Evolutionary conservation across 2,329 filamentous ascomycete species (phyloP).

Genomic region (Alternaria solani): DNA sequence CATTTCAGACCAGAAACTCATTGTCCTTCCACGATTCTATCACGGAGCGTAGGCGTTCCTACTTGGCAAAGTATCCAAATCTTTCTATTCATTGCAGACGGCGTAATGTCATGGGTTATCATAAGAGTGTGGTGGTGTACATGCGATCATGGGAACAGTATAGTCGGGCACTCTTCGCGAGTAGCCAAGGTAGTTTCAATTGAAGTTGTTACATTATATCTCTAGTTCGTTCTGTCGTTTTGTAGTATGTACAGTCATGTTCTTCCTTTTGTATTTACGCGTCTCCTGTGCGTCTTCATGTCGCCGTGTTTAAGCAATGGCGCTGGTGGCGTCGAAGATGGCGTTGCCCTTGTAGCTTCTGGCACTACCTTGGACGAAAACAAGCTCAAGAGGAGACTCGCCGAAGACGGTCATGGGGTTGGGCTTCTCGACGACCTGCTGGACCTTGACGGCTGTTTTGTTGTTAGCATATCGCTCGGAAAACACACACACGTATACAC

Average conservation of each 20-base stretch:
- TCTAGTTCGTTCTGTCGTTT: neutral
- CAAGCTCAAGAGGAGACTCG: constrained; percentile 2
- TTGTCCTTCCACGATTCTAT: neutral
- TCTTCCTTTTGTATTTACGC: neutral
- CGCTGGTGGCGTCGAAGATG: constrained; percentile 16
- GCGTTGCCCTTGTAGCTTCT: constrained; percentile 1
- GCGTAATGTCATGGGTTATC: neutral
- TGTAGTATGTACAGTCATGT: neutral
- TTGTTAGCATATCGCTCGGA: neutral
- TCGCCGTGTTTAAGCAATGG: constrained; percentile 11
- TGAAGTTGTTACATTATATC: neutral
- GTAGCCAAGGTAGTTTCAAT: constrained; percentile 1
- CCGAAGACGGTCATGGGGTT: constrained; percentile 21
- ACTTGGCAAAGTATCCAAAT: neutral
- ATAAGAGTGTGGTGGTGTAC: neutral
- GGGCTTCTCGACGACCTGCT: constrained; percentile 18
- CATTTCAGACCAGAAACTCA: neutral
- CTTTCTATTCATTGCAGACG: neutral
- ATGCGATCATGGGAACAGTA: constrained; percentile 3
- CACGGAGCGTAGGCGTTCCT: neutral
- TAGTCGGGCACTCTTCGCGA: neutral
- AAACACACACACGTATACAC: neutral
- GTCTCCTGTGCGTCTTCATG: rapidly evolving
- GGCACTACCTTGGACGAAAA: too few relatives aligned
- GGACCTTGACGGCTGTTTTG: constrained; percentile 12